phyloP scores from a whole-genome alignment of 208 protist genomes.

The Trypanosoma melophagium region DNA sequence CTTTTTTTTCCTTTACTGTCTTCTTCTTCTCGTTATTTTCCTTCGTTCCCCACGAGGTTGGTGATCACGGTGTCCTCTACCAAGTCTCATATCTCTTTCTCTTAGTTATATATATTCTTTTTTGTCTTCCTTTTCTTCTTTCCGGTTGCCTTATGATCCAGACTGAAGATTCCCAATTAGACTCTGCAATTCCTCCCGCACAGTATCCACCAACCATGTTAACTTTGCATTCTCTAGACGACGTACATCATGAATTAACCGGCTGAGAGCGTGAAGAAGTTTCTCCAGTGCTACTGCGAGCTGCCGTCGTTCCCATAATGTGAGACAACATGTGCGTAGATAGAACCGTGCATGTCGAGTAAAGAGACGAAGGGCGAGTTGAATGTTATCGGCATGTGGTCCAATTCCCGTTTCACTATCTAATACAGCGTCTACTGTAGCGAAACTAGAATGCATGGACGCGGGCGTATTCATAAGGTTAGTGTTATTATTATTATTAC shows the following conservation, averaged over 20 bases:
- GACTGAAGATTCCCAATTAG: conserved; percentile 13
- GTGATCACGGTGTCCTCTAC: too few relatives aligned
- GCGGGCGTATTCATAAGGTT: neutral
- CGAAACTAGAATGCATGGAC: conserved; percentile 12
- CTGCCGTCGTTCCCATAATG: conserved; percentile 24
- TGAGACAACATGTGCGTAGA: conserved; percentile 6
- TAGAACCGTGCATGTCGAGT: conserved; percentile 28
- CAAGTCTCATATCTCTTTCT: too few relatives aligned
- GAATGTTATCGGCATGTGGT: conserved; percentile 52
- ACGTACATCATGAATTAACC: conserved; percentile 28
- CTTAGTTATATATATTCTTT: conserved; percentile 1
- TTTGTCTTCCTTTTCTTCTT: neutral
- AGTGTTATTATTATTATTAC: neutral
- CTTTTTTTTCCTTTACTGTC: neutral
- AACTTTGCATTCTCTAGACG: conserved; percentile 28
- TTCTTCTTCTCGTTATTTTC: neutral
- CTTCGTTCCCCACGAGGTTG: too few relatives aligned
- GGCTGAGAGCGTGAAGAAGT: conserved; percentile 40
- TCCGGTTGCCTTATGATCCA: neutral
- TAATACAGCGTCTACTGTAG: conserved; percentile 13
- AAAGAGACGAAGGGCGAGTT: conserved; percentile 65
- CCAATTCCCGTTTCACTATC: conserved; percentile 32
- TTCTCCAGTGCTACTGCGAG: conserved; percentile 39
- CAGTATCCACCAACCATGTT: conserved; percentile 15
- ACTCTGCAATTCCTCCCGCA: conserved; percentile 25